phyloP scores from a whole-genome alignment of 768 basidiomycete species.

The Lentinula sp. region DNA sequence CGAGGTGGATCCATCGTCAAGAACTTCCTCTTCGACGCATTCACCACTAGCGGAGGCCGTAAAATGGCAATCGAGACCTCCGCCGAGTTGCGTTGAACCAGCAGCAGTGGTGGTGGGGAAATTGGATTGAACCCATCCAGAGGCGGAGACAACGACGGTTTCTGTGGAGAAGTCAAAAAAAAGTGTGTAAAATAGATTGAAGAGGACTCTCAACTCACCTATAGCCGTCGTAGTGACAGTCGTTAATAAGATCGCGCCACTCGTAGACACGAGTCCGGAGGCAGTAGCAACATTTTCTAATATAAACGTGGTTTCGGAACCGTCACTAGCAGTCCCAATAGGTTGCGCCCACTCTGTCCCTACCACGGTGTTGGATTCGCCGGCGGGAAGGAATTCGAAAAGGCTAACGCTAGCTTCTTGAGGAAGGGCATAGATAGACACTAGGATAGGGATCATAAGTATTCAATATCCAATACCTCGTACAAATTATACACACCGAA shows the following conservation, averaged over 20 bases:
- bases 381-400: background rate
- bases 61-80: background rate
- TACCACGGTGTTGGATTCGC: too few relatives aligned
- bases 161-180: background rate
- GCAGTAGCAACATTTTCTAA: background rate
- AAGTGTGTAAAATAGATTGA: background rate
- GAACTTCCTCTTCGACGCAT: background rate
- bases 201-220: background rate
- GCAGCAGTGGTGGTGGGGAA: background rate
- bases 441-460: background rate
- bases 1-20: background rate
- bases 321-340: background rate
- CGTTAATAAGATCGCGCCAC: background rate
- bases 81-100: background rate
- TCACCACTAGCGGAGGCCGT: background rate
- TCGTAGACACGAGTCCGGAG: background rate
- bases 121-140: background rate
- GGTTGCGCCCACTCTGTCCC: background rate
- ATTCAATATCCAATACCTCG: too few relatives aligned
- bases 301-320: background rate
- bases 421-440: background rate
- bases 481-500: too few relatives aligned
- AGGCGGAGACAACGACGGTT: background rate
- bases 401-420: background rate
- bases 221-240: background rate